These are phyloP conservation scores for Eruca vesicaria DNA, from an alignment of 441 rosid species.

Conservation along the genomic window DNA sequence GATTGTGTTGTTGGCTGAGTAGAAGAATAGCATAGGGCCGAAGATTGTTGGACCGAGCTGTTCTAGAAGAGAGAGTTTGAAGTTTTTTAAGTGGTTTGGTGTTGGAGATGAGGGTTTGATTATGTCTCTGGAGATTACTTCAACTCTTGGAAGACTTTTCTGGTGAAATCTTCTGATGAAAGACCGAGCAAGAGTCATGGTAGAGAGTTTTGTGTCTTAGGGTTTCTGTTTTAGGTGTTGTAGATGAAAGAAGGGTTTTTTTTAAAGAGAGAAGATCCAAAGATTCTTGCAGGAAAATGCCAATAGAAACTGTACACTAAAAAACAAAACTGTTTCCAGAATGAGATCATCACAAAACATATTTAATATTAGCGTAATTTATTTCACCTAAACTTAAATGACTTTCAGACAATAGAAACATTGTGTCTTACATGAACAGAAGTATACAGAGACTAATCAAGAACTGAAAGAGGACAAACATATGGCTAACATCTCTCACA, in stretches of 20 bases:
- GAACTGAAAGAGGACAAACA: constrained; percentile 22
- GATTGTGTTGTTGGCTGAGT: neutral
- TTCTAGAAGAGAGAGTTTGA: constrained; percentile 41
- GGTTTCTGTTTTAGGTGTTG: neutral
- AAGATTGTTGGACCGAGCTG: constrained; percentile 39
- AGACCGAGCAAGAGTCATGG: constrained; percentile 16
- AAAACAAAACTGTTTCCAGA: constrained; percentile 5
- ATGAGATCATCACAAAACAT: neutral
- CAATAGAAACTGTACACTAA: constrained; percentile 29
- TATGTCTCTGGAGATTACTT: constrained; percentile 34
- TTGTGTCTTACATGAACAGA: constrained; percentile 11
- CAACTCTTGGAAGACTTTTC: neutral
- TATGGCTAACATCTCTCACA: constrained; percentile 23
- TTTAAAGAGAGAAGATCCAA: neutral
- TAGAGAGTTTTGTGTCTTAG: neutral
- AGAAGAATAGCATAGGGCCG: neutral
- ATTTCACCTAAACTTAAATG: neutral
- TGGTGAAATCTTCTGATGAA: constrained; percentile 22
- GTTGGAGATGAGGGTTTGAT: constrained; percentile 47
- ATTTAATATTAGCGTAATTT: neutral
- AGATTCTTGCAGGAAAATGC: constrained; percentile 29
- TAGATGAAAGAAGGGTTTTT: neutral
- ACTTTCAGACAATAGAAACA: neutral
- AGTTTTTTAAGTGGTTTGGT: constrained; percentile 21
- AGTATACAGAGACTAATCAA: constrained; percentile 29